Evolutionary conservation across 768 basidiomycete species (phyloP).

Genomic region (Rhizopogon sp.): DNA sequence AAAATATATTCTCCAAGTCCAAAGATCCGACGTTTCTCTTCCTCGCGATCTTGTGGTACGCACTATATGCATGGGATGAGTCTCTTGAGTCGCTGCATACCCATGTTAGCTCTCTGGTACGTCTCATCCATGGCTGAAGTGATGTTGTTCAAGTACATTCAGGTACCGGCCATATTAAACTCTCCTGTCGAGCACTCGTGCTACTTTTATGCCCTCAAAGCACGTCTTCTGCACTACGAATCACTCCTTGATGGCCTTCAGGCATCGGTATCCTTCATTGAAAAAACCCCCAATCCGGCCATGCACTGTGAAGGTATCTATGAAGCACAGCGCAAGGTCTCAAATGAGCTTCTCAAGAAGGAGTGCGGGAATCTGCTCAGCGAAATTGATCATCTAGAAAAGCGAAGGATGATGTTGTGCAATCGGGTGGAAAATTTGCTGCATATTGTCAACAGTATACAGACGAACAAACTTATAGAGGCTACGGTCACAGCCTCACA

Average conservation of each 20-base stretch:
- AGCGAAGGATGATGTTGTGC: constrained; percentile 23
- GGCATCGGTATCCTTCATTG: constrained; percentile 45
- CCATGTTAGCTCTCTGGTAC: constrained; percentile 47
- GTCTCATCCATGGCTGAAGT: constrained; percentile 10
- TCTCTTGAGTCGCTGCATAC: constrained; percentile 44
- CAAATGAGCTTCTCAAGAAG: constrained; percentile 32
- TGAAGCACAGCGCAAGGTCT: constrained; percentile 8
- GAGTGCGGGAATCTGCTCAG: constrained; percentile 44
- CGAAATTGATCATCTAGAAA: constrained; percentile 46
- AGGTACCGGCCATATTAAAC: constrained; percentile 41
- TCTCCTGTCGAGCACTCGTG: constrained; percentile 40
- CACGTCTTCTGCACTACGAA: constrained; percentile 52
- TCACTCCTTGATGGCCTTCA: constrained; percentile 49
- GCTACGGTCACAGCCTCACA: constrained; percentile 23
- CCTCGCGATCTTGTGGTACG: constrained; percentile 52
- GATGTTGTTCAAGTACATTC: background rate
- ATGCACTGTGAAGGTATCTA: constrained; percentile 13
- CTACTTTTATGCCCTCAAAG: constrained; percentile 51
- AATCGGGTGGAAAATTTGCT: constrained; percentile 30
- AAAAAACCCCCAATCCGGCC: constrained; percentile 43
- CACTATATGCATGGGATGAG: constrained; percentile 60
- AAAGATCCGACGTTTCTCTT: constrained; percentile 53
- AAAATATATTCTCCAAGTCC: constrained; percentile 18
- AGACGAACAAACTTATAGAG: constrained; percentile 46
- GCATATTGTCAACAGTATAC: constrained; percentile 46